phyloP scores from a whole-genome alignment of 139 green algal genomes.

The Tetraselmis chui region DNA sequence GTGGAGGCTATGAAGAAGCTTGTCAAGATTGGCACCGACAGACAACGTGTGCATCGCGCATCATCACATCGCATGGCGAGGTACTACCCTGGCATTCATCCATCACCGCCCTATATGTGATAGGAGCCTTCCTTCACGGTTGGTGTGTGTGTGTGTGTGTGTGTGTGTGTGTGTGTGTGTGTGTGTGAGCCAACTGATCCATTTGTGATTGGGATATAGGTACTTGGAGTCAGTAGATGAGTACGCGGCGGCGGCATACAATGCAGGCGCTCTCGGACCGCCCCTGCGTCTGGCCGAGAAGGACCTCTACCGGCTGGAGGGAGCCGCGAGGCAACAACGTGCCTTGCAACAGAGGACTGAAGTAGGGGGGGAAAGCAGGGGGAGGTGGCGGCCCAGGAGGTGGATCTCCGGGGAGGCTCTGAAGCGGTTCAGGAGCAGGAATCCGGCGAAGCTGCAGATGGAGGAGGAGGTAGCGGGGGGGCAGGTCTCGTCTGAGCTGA shows the following conservation, averaged over 20 bases:
- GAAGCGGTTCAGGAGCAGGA: neutral
- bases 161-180: neutral
- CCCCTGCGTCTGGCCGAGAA: neutral
- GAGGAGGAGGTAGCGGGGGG: too few relatives aligned
- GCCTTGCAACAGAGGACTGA: neutral
- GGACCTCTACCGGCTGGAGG: neutral
- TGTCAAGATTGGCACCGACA: neutral
- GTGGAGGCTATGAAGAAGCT: neutral
- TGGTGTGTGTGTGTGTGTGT: neutral
- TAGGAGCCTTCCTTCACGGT: neutral
- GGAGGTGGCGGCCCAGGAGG: neutral
- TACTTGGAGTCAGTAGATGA: neutral
- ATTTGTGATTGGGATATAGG: neutral
- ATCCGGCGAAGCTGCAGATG: too few relatives aligned
- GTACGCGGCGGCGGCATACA: neutral
- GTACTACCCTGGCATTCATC: neutral
- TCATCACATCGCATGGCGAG: neutral
- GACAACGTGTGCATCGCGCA: neutral
- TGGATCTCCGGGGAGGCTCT: neutral
- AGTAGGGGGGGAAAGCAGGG: neutral
- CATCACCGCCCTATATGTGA: neutral
- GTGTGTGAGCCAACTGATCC: neutral
- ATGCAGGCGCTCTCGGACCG: neutral
- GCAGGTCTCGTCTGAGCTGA: too few relatives aligned
- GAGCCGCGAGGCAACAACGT: neutral